phyloP scores from a whole-genome alignment of 2,329 filamentous ascomycete genomes.

The Colletotrichum sp. region DNA sequence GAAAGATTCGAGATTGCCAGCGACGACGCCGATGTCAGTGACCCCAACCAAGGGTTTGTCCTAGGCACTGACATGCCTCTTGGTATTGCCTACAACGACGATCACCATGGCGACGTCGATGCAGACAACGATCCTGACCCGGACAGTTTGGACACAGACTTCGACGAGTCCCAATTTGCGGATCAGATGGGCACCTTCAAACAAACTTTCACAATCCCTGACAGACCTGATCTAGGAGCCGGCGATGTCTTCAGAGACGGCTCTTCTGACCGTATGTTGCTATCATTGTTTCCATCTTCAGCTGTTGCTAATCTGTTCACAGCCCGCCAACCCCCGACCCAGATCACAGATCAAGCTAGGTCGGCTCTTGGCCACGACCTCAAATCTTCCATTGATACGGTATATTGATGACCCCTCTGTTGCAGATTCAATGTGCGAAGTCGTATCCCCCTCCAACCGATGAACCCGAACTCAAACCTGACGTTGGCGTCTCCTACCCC shows the following conservation, averaged over 20 bases:
- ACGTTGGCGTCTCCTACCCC: constrained; percentile 28
- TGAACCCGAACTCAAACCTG: constrained; percentile 42
- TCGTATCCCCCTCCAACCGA: constrained; percentile 37
- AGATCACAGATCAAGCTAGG: constrained; percentile 5
- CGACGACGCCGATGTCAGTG: not conserved
- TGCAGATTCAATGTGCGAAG: constrained; percentile 36
- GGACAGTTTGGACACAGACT: not conserved
- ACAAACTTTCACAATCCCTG: not conserved
- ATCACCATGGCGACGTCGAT: not conserved
- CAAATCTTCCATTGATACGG: not conserved
- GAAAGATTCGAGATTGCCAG: constrained; percentile 5
- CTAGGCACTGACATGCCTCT: not conserved
- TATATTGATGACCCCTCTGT: constrained; percentile 23
- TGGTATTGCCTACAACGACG: not conserved
- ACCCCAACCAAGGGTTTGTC: not conserved
- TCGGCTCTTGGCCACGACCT: not conserved
- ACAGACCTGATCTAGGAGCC: not conserved
- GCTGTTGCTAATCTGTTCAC: not conserved
- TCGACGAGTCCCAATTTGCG: not conserved
- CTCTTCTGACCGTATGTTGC: not conserved
- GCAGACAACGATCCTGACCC: not conserved
- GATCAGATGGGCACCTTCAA: not conserved
- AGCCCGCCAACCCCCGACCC: not conserved
- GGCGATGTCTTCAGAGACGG: constrained; percentile 6
- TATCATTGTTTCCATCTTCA: not conserved